Evolutionary conservation across 192 early-diverging fungal genomes (phyloP).

Genomic region (Thamnidium elegans): DNA sequence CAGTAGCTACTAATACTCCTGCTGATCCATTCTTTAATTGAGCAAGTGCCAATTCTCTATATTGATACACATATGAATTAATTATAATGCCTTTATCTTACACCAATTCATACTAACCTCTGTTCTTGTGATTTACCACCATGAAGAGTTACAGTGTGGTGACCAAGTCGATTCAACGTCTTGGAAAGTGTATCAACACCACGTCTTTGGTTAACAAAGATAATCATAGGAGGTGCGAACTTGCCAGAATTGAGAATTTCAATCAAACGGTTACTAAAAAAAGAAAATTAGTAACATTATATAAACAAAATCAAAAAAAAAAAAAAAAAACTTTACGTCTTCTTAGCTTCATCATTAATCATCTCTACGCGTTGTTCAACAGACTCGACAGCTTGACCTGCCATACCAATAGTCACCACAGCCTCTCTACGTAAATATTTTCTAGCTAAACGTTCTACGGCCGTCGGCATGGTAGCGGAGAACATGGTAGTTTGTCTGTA

Average conservation of each 20-base stretch:
- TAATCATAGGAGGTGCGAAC: conserved; percentile 85
- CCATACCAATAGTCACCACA: conserved; percentile 93
- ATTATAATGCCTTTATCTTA: not conserved
- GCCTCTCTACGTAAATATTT: conserved; percentile 89
- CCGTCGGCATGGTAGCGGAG: conserved; percentile 96
- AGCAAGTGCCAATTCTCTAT: conserved; percentile 76
- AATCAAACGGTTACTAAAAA: conserved; percentile 66
- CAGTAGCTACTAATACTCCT: conserved; percentile 93
- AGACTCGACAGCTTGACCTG: conserved; percentile 93
- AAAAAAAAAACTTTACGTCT: conserved; percentile 52
- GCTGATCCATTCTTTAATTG: conserved; percentile 78
- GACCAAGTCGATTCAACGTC: conserved; percentile 72
- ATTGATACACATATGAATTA: not conserved
- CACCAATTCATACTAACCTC: conserved; percentile 34
- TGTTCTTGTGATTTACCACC: conserved; percentile 98
- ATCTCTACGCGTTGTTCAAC: conserved; percentile 97
- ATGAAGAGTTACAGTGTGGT: conserved; percentile 79
- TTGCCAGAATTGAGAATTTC: conserved; percentile 66
- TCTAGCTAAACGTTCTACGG: conserved; percentile 92
- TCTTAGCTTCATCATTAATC: conserved; percentile 80
- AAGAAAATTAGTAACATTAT: not conserved
- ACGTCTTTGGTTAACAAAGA: conserved; percentile 98
- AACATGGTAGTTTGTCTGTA: conserved; percentile 99
- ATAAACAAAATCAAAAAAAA: not conserved
- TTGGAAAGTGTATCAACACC: conserved; percentile 81